Evolutionary conservation across 1,139 yeast genomes (phyloP).

Genomic region (Hansenula lynferdii): DNA sequence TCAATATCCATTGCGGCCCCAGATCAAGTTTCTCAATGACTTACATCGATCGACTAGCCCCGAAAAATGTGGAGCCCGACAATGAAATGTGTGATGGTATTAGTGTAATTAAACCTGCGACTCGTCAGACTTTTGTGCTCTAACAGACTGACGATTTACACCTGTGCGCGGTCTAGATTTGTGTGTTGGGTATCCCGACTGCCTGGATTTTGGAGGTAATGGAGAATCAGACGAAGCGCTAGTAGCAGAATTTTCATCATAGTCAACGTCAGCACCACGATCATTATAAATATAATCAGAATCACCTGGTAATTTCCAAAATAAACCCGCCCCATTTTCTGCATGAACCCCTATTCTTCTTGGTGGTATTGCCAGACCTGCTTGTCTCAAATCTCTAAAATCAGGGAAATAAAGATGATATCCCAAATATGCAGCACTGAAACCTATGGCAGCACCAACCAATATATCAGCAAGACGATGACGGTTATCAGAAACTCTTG

Average conservation of each 20-base stretch:
- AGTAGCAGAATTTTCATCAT: neutral
- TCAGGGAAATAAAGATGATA: slow-evolving; percentile 41
- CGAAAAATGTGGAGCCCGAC: no score
- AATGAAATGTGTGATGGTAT: no score
- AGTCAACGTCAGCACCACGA: neutral
- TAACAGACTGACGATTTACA: neutral
- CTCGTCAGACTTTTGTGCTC: neutral
- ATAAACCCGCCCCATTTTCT: slow-evolving; percentile 29
- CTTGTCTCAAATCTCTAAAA: slow-evolving; percentile 26
- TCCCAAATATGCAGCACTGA: slow-evolving; percentile 29
- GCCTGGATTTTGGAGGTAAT: neutral
- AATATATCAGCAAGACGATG: slow-evolving; percentile 41
- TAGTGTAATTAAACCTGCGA: neutral
- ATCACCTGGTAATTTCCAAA: slow-evolving; percentile 28
- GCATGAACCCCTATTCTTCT: slow-evolving; percentile 25
- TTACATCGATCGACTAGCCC: no score
- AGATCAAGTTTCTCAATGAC: no score
- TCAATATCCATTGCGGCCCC: no score
- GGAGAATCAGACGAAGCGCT: neutral
- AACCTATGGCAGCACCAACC: slow-evolving; percentile 38
- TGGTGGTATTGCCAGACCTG: slow-evolving; percentile 44
- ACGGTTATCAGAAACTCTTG: slow-evolving; percentile 45
- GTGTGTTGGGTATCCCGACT: neutral
- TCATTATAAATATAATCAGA: neutral
- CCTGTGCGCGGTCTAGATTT: neutral